phyloP scores from a whole-genome alignment of 768 basidiomycete genomes.

The Suillus discolor region DNA sequence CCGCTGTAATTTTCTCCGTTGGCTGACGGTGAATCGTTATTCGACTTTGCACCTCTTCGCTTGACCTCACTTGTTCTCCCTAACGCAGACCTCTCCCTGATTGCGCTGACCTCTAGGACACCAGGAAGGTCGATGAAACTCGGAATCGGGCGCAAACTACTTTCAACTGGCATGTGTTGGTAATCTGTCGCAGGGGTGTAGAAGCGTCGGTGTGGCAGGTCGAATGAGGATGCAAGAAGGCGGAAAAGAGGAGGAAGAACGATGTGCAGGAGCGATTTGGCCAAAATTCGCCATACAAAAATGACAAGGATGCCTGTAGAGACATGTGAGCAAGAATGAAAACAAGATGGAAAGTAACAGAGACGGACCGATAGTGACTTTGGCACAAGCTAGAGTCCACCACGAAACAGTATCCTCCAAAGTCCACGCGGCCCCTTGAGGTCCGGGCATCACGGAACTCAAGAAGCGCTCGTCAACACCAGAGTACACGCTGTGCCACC shows the following conservation, averaged over 20 bases:
- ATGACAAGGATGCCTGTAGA: conserved; percentile 70
- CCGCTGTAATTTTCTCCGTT: conserved; percentile 20
- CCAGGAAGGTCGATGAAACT: conserved; percentile 80
- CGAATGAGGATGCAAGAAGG: conserved; percentile 62
- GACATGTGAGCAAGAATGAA: background rate
- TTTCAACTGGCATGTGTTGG: conserved; percentile 61
- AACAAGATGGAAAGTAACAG: background rate
- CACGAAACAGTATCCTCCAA: conserved; percentile 38
- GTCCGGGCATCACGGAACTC: conserved; percentile 55
- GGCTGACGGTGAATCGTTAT: conserved; percentile 16
- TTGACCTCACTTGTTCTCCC: conserved; percentile 29
- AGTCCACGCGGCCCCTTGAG: conserved; percentile 43
- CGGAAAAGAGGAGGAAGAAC: conserved; percentile 87
- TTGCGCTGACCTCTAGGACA: conserved; percentile 41
- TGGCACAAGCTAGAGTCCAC: conserved; percentile 39
- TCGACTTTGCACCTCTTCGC: conserved; percentile 23
- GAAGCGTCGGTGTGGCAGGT: conserved; percentile 81
- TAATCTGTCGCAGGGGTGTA: conserved; percentile 95
- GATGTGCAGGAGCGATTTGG: conserved; percentile 74
- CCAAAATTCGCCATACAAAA: conserved; percentile 86
- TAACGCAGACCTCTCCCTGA: conserved; percentile 47
- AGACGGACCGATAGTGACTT: conserved; percentile 44
- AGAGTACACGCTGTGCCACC: conserved; percentile 58
- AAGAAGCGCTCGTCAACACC: conserved; percentile 41
- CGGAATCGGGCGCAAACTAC: conserved; percentile 71